Percentiles rank a stretch among this genome's conserved stretches.
Conservation (phyloP, 129 eudicot species). For the Escallonia herrerae region DNA sequence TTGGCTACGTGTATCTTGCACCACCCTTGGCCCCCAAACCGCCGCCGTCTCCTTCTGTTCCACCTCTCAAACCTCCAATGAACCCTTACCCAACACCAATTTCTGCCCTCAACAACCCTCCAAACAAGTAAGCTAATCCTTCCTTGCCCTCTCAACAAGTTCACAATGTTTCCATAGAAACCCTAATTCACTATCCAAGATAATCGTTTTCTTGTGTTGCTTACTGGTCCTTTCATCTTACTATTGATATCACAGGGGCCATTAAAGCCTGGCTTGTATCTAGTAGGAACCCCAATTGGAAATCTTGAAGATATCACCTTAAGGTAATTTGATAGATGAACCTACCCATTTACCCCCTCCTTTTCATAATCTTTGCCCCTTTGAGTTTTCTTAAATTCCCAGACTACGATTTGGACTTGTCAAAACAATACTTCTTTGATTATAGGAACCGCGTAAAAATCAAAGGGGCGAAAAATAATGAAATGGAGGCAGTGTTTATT, state of each 20-base stretch:
- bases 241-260: slow-evolving; percentile 32
- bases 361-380: no score
- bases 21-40: neutral
- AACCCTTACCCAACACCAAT: slow-evolving; percentile 3
- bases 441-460: no score
- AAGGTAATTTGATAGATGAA: slow-evolving; percentile 25
- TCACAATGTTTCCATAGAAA: no score
- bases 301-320: slow-evolving; percentile 88
- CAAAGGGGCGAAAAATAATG: no score
- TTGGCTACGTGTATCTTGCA: neutral
- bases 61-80: slow-evolving; percentile 18
- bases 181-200: neutral
- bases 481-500: no score
- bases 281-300: slow-evolving; percentile 87
- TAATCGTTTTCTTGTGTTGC: no score
- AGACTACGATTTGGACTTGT: no score
- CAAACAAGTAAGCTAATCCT: slow-evolving; percentile 42
- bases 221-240: no score
- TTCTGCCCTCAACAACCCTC: slow-evolving; percentile 21
- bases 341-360: no score
- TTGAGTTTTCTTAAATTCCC: no score
- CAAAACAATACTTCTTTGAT: no score
- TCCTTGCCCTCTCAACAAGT: no score
- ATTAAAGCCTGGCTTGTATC: slow-evolving; percentile 70
- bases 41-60: slow-evolving; percentile 31